phyloP scores from a whole-genome alignment of 306 rosid genomes.

The Vigna unguiculata region DNA sequence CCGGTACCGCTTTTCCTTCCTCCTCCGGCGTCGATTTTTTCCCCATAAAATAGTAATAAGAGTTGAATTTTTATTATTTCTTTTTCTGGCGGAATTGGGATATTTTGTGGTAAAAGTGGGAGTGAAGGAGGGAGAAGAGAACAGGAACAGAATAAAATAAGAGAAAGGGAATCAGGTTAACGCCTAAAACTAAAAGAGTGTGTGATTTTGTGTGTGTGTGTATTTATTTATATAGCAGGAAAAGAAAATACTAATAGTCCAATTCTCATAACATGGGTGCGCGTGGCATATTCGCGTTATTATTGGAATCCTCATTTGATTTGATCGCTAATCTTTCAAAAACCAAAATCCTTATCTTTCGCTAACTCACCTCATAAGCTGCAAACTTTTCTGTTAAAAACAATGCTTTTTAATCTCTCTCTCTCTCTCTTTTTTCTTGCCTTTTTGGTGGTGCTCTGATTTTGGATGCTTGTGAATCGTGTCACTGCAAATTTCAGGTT shows the following conservation, averaged over 20 bases:
- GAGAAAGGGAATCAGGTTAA: neutral
- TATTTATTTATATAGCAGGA: constrained; percentile 44
- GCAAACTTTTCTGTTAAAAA: constrained; percentile 37
- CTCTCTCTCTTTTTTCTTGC: neutral
- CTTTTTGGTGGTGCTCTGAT: neutral
- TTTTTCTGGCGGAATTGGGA: constrained; percentile 27
- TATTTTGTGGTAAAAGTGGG: constrained; percentile 44
- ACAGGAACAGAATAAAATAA: neutral
- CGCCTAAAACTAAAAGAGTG: constrained; percentile 37
- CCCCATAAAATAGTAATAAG: constrained; percentile 4
- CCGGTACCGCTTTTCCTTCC: constrained; percentile 66
- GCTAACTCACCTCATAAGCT: constrained; percentile 11
- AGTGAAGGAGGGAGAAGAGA: constrained; percentile 1
- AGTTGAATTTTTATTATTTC: neutral
- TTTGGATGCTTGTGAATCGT: neutral
- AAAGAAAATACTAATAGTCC: neutral
- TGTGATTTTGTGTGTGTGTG: neutral
- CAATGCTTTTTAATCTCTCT: constrained; percentile 8
- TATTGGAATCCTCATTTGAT: constrained; percentile 15
- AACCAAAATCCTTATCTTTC: constrained; percentile 34
- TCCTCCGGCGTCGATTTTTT: constrained; percentile 27
- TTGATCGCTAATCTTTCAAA: constrained; percentile 33
- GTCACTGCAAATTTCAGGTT: constrained; percentile 25
- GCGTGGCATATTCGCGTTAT: constrained; percentile 57
- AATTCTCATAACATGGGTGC: neutral